Evolutionary conservation across 1,284 basidiomycete species (phyloP).

Genomic region (Tylopilus sp.): DNA sequence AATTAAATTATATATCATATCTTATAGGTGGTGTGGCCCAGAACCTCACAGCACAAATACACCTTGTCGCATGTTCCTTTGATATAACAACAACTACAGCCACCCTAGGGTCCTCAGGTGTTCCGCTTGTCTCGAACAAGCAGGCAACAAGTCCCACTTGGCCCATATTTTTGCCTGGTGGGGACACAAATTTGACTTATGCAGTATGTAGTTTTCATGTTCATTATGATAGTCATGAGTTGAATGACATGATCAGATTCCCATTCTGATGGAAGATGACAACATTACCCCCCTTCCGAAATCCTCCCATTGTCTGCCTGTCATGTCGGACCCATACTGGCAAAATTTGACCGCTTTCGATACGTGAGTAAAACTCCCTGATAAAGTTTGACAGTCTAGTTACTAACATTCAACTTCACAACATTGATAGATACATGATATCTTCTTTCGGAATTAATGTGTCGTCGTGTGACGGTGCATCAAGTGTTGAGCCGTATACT

Average conservation of each 20-base stretch:
- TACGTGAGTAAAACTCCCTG: not conserved
- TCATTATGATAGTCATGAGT: too few relatives aligned
- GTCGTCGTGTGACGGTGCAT: not conserved
- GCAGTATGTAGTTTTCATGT: not conserved
- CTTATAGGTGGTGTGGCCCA: not conserved
- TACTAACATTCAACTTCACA: not conserved
- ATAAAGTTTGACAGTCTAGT: too few relatives aligned
- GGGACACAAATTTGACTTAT: not conserved
- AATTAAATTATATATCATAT: not conserved
- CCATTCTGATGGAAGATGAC: too few relatives aligned
- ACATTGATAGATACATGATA: not conserved
- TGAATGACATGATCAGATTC: not conserved
- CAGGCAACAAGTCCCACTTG: not conserved
- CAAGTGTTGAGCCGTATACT: not conserved
- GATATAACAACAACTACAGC: not conserved
- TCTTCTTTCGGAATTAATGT: not conserved
- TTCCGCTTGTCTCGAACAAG: not conserved
- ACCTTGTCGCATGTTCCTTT: not conserved
- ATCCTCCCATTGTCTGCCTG: constrained; percentile 4
- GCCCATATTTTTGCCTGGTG: not conserved
- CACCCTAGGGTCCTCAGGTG: not conserved
- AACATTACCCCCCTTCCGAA: too few relatives aligned
- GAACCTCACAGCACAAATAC: not conserved
- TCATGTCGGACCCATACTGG: not conserved
- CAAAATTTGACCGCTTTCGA: not conserved